A percentile compares a stretch with the other conserved stretches of the same genome.
phyloP scores from a whole-genome alignment of 169 alveolate species.

The Cryptosporidium baileyi region DNA sequence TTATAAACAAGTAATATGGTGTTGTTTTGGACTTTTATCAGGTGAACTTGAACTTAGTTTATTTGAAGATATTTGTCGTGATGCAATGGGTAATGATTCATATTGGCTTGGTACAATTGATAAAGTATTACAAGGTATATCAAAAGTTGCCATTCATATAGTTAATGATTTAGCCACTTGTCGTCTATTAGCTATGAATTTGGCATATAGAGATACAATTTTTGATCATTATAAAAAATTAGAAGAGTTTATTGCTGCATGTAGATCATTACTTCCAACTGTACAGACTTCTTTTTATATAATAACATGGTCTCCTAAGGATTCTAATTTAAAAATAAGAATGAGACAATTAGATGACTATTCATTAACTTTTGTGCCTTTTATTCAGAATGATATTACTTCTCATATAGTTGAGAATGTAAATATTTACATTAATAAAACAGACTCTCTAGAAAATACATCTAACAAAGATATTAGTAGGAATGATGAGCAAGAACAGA shows the following conservation, averaged over 20 bases:
- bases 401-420: neutral
- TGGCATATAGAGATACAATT: conserved; percentile 58
- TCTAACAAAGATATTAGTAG: neutral
- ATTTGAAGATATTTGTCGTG: conserved; percentile 80
- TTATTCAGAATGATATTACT: conserved; percentile 5
- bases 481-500: neutral
- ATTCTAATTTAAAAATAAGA: conserved; percentile 28
- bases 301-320: conserved; percentile 60
- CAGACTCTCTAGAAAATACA: neutral
- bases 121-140: conserved; percentile 70
- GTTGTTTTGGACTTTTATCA: conserved; percentile 62
- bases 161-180: conserved; percentile 66
- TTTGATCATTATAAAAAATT: conserved; percentile 59
- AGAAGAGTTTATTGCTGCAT: conserved; percentile 66
- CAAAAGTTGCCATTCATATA: conserved; percentile 60
- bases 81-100: conserved; percentile 79
- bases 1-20: conserved; percentile 63
- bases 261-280: conserved; percentile 58
- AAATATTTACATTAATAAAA: neutral
- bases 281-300: conserved; percentile 53
- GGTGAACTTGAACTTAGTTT: conserved; percentile 60
- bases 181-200: conserved; percentile 56
- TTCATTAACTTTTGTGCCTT: conserved; percentile 42
- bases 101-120: conserved; percentile 81
- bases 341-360: conserved; percentile 64